A percentile compares a stretch with the other conserved stretches of the same genome.
These are phyloP conservation scores for Fusarium coffeatum DNA, from an alignment of 2,329 filamentous ascomycete genomes.

Conservation along the genomic window DNA sequence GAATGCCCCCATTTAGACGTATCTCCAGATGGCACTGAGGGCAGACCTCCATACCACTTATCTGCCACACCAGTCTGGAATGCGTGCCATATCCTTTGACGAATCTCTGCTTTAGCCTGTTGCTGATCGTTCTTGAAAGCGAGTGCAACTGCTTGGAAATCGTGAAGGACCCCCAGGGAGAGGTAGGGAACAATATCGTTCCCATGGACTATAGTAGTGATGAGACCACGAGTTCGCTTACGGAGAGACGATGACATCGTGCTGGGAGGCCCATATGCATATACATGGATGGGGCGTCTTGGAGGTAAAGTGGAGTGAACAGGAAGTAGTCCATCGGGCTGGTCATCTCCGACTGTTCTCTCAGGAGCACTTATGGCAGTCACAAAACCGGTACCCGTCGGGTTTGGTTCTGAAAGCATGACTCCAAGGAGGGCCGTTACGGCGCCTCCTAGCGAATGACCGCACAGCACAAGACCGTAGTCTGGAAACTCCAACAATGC, in stretches of 20 bases:
- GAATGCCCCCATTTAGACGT: constrained; percentile 78
- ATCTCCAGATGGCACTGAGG: constrained; percentile 56
- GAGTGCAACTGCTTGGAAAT: constrained; percentile 77
- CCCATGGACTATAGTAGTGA: constrained; percentile 79
- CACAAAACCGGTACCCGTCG: constrained; percentile 68
- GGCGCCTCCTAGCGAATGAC: constrained; percentile 75
- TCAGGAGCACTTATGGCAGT: constrained; percentile 65
- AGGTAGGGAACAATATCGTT: constrained; percentile 79
- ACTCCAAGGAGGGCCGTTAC: constrained; percentile 77
- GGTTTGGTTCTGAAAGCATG: constrained; percentile 74
- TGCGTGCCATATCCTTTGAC: constrained; percentile 72
- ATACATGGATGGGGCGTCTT: constrained; percentile 80
- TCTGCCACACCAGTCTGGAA: constrained; percentile 71
- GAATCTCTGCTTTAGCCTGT: constrained; percentile 74
- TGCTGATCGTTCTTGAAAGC: constrained; percentile 79
- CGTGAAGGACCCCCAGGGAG: constrained; percentile 78
- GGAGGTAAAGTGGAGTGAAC: constrained; percentile 67
- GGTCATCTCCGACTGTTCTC: constrained; percentile 53
- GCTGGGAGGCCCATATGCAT: constrained; percentile 80
- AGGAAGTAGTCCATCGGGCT: constrained; percentile 42
- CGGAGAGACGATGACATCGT: constrained; percentile 78
- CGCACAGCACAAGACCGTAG: constrained; percentile 77
- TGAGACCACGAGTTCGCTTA: constrained; percentile 76
- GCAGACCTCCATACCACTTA: constrained; percentile 67
- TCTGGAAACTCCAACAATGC: constrained; percentile 74